phyloP scores from a whole-genome alignment of 192 early-diverging fungal genomes.

The Backusella tuberculispora region DNA sequence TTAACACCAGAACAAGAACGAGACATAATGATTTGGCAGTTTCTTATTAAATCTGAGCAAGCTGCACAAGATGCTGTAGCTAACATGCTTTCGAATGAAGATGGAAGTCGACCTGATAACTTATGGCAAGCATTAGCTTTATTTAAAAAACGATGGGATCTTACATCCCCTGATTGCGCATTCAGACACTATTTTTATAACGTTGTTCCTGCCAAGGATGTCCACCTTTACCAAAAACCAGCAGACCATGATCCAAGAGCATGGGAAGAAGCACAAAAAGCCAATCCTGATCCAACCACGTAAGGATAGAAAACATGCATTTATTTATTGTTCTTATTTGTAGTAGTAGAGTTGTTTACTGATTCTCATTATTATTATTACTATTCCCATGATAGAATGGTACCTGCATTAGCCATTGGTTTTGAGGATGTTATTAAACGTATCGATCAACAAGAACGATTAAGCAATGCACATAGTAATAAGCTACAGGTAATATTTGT shows the following conservation, averaged over 20 bases:
- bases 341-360: neutral
- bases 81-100: conserved; percentile 31
- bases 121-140: conserved; percentile 67
- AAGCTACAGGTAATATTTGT: conserved; percentile 62
- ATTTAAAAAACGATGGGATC: conserved; percentile 82
- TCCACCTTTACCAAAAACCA: conserved; percentile 72
- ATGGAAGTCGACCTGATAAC: conserved; percentile 36
- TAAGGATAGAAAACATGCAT: conserved; percentile 32
- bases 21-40: conserved; percentile 37
- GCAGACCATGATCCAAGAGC: conserved; percentile 68
- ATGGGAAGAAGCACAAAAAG: conserved; percentile 81
- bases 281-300: conserved; percentile 90
- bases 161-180: conserved; percentile 72
- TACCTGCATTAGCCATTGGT: conserved; percentile 88
- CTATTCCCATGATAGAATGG: conserved; percentile 60
- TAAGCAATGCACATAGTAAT: conserved; percentile 68
- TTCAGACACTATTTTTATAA: conserved; percentile 98
- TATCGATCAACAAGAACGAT: conserved; percentile 72
- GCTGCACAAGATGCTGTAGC: conserved; percentile 48
- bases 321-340: neutral
- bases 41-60: conserved; percentile 38
- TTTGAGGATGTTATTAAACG: conserved; percentile 91
- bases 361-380: neutral
- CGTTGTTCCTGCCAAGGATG: conserved; percentile 84
- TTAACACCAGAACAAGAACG: conserved; percentile 22